phyloP scores from a whole-genome alignment of 2,329 filamentous ascomycete genomes.

The Pseudogymnoascus sp. region DNA sequence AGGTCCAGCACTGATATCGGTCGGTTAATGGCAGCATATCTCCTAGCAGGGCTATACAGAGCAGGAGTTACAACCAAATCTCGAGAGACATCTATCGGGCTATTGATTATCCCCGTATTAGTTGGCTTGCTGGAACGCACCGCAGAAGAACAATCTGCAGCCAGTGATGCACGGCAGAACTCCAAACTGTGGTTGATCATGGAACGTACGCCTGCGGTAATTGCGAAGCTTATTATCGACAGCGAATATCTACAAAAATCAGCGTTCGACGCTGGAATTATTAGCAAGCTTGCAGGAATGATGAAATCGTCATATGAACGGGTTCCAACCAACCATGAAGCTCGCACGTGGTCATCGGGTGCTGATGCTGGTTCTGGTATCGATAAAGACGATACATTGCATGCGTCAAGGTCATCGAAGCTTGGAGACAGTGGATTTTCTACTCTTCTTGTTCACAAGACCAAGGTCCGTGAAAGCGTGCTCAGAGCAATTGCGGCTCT shows the following conservation, averaged over 20 bases:
- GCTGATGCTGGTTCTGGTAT: background rate
- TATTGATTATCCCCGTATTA: conserved; percentile 62
- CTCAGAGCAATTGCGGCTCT: conserved; percentile 76
- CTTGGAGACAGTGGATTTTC: conserved; percentile 56
- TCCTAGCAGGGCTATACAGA: conserved; percentile 62
- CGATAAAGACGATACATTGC: background rate
- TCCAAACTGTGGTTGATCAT: conserved; percentile 45
- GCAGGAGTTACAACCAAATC: conserved; percentile 56
- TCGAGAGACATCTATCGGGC: conserved; percentile 55
- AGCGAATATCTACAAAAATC: conserved; percentile 73
- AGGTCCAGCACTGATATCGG: conserved; percentile 50
- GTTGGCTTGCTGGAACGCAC: conserved; percentile 52
- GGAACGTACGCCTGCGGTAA: conserved; percentile 64
- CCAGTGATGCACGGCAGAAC: conserved; percentile 29
- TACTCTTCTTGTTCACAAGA: conserved; percentile 55
- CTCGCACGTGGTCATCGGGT: conserved; percentile 46
- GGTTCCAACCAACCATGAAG: conserved; percentile 35
- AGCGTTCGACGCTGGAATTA: conserved; percentile 61
- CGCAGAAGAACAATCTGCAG: conserved; percentile 33
- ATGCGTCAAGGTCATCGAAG: conserved; percentile 32
- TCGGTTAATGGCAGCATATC: conserved; percentile 58
- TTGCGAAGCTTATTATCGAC: conserved; percentile 72
- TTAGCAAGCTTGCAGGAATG: conserved; percentile 54
- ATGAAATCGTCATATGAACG: conserved; percentile 60
- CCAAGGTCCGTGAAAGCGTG: conserved; percentile 66